Evolutionary conservation across 257 asterid genomes (phyloP).

Genomic region (Nicotiana obtusifolia): DNA sequence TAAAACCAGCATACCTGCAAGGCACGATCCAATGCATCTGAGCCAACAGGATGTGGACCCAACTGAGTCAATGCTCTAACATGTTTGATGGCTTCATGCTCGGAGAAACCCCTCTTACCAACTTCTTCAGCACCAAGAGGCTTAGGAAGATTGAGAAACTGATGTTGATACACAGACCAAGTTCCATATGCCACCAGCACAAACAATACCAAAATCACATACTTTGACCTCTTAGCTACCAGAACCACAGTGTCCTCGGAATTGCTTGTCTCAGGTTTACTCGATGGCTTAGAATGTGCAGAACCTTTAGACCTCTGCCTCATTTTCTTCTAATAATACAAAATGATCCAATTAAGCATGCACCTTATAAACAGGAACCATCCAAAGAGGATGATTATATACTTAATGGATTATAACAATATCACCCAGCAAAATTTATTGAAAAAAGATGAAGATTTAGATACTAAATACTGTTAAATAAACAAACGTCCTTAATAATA

Average conservation of each 20-base stretch:
- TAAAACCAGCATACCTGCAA: slow-evolving; percentile 41
- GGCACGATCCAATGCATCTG: slow-evolving; percentile 63
- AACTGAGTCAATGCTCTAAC: slow-evolving; percentile 59
- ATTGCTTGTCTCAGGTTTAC: slow-evolving; percentile 18
- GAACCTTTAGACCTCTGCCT: slow-evolving; percentile 45
- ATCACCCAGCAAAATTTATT: too few relatives aligned
- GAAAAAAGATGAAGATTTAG: not conserved
- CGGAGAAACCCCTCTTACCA: slow-evolving; percentile 93
- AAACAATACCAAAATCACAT: slow-evolving; percentile 55
- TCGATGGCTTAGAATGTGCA: slow-evolving; percentile 28
- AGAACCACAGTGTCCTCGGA: slow-evolving; percentile 23
- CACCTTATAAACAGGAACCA: not conserved
- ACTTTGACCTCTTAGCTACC: slow-evolving; percentile 62
- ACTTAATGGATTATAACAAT: not conserved
- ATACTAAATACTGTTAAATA: too few relatives aligned
- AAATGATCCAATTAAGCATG: not conserved
- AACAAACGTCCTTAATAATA: too few relatives aligned
- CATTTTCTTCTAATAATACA: slow-evolving; percentile 31
- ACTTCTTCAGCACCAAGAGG: slow-evolving; percentile 56
- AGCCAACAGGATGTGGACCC: slow-evolving; percentile 93
- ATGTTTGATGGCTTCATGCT: slow-evolving; percentile 77
- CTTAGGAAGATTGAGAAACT: slow-evolving; percentile 56
- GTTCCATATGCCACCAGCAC: slow-evolving; percentile 55
- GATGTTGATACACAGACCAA: slow-evolving; percentile 73
- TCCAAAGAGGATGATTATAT: not conserved